A percentile compares a stretch with the other conserved stretches of the same genome.
Evolutionary conservation across 169 alveolate species (phyloP).

Genomic region (Plasmodium adleri): DNA sequence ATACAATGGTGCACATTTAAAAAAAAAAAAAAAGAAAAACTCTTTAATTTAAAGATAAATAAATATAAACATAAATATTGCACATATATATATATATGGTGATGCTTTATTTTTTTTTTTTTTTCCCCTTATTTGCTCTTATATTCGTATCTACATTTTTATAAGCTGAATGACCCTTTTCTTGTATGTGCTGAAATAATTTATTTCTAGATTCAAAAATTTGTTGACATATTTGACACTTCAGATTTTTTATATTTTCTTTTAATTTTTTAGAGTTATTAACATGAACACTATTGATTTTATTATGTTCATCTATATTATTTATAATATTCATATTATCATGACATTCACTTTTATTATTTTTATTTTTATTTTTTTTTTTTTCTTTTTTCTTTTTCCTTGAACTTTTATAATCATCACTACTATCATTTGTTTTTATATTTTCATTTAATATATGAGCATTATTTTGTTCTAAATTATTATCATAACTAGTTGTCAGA

Average conservation of each 20-base stretch:
- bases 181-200: slow-evolving; percentile 78
- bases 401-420: slow-evolving; percentile 19
- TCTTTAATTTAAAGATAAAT: no score
- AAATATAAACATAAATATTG: not conserved
- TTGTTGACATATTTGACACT: slow-evolving; percentile 40
- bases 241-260: slow-evolving; percentile 19
- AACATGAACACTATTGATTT: no score
- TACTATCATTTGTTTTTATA: not conserved
- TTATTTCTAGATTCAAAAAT: slow-evolving; percentile 79
- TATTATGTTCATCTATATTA: slow-evolving; percentile 7
- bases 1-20: no score
- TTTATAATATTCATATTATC: not conserved
- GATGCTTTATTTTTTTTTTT: not conserved
- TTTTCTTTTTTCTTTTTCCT: slow-evolving; percentile 31
- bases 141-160: slow-evolving; percentile 5
- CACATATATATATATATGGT: slow-evolving; percentile 2
- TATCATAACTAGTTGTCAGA: not conserved
- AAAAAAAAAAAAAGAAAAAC: no score
- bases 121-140: slow-evolving; percentile 15
- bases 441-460: not conserved
- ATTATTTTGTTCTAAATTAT: not conserved
- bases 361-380: slow-evolving; percentile 12
- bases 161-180: slow-evolving; percentile 77
- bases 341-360: not conserved
- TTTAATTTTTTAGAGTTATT: slow-evolving; percentile 17